phyloP scores from a whole-genome alignment of 2,329 filamentous ascomycete species.

The Penicillium palitans region DNA sequence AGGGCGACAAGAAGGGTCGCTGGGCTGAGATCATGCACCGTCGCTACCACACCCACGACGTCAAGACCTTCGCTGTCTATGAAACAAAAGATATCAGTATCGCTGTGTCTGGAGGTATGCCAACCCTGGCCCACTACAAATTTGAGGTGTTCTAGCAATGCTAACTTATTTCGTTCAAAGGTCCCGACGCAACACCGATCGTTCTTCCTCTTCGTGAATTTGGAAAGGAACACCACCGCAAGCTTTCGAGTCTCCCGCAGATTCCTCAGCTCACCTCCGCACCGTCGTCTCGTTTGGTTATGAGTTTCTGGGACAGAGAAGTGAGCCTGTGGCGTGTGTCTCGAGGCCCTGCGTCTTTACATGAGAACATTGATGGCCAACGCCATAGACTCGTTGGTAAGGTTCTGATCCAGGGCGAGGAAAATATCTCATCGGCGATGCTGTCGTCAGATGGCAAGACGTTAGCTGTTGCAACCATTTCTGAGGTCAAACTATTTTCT shows the following conservation, averaged over 20 bases:
- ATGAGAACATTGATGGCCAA: conserved; percentile 43
- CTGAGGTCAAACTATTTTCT: conserved; percentile 75
- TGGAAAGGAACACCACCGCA: conserved; percentile 76
- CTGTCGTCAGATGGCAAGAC: conserved; percentile 72
- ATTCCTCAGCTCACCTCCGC: conserved; percentile 72
- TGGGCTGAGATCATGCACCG: conserved; percentile 88
- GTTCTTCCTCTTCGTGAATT: conserved; percentile 77
- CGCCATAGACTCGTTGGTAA: conserved; percentile 61
- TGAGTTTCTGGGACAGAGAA: conserved; percentile 91
- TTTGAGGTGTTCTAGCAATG: conserved; percentile 13
- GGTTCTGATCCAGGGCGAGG: conserved; percentile 68
- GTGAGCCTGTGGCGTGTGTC: conserved; percentile 75
- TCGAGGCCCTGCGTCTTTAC: conserved; percentile 48
- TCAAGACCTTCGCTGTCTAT: conserved; percentile 89
- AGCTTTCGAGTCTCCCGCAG: conserved; percentile 81
- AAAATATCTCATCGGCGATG: conserved; percentile 74
- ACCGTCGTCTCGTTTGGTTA: conserved; percentile 69
- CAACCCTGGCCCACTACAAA: background rate
- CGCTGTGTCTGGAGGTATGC: conserved; percentile 82
- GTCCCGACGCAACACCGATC: conserved; percentile 80
- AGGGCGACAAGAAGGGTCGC: conserved; percentile 57
- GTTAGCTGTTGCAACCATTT: conserved; percentile 72
- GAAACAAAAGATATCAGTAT: conserved; percentile 82
- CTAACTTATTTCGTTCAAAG: conserved; percentile 50
- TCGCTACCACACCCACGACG: conserved; percentile 88